Conservation (phyloP, 1,284 basidiomycete genomes). For the Golubevia pallescens region DNA sequence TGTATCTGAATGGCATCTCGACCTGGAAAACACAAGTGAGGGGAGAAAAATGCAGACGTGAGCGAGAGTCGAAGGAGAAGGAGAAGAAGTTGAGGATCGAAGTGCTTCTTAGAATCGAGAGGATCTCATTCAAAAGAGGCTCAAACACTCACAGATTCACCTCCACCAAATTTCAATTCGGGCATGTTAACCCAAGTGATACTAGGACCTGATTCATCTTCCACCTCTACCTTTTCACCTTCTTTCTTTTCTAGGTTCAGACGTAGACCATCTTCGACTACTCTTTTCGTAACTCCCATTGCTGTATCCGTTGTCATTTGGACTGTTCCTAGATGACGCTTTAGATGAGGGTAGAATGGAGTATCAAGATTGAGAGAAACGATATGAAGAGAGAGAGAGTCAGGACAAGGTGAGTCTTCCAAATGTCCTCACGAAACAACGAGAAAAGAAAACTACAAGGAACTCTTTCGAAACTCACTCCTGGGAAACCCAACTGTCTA, state of each 20-base stretch:
- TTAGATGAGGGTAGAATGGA: not conserved
- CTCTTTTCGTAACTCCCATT: conserved; percentile 85
- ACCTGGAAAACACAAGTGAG: conserved; percentile 10
- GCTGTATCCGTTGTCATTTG: conserved; percentile 99
- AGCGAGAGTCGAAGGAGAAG: not conserved
- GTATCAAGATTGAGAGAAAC: not conserved
- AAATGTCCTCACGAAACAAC: too few relatives aligned
- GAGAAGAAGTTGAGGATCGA: too few relatives aligned
- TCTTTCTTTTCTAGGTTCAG: conserved; percentile 16
- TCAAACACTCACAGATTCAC: conserved; percentile 40
- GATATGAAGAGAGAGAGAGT: not conserved
- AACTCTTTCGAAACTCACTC: not conserved
- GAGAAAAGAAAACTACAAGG: too few relatives aligned
- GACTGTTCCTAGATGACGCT: conserved; percentile 65
- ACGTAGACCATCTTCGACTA: conserved; percentile 72
- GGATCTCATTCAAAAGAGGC: too few relatives aligned
- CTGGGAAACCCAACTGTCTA: conserved; percentile 82
- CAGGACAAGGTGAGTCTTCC: too few relatives aligned
- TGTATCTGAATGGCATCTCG: conserved; percentile 51
- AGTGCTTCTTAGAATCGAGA: too few relatives aligned
- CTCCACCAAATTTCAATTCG: conserved; percentile 44
- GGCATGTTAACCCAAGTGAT: conserved; percentile 51
- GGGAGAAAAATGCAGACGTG: not conserved
- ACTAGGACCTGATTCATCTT: conserved; percentile 7
- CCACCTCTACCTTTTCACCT: conserved; percentile 9